phyloP scores from a whole-genome alignment of 192 early-diverging fungal species.

The Martensiomyces pterosporus region DNA sequence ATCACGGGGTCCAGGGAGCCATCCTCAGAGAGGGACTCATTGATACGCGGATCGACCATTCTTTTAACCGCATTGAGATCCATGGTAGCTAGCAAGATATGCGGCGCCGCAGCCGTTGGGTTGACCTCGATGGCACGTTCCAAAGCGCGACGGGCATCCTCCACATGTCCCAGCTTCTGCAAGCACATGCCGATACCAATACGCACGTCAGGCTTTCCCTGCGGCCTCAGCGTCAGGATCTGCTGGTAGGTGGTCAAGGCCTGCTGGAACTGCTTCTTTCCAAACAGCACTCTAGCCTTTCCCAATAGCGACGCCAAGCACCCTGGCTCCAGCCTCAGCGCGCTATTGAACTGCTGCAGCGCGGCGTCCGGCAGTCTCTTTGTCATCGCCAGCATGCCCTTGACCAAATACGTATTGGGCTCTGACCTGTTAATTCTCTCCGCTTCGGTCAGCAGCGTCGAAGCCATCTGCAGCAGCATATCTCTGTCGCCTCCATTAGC shows the following conservation, averaged over 20 bases:
- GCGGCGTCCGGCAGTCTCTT: constrained; percentile 33
- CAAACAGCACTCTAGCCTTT: constrained; percentile 56
- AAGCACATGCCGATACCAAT: constrained; percentile 87
- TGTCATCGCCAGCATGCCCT: constrained; percentile 54
- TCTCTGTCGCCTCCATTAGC: constrained; percentile 42
- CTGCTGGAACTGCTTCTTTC: constrained; percentile 59
- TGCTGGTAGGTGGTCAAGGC: constrained; percentile 77
- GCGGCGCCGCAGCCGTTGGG: constrained; percentile 63
- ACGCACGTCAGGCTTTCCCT: constrained; percentile 64
- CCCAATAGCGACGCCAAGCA: constrained; percentile 57
- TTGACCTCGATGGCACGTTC: constrained; percentile 65
- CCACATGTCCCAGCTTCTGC: constrained; percentile 62
- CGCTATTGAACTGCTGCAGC: constrained; percentile 48
- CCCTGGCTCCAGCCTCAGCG: constrained; percentile 34
- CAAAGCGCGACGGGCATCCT: constrained; percentile 69
- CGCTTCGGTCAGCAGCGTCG: constrained; percentile 70
- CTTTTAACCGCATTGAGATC: constrained; percentile 74
- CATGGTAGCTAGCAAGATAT: constrained; percentile 68
- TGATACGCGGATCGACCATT: constrained; percentile 16
- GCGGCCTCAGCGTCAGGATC: constrained; percentile 59
- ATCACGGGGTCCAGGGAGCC: not conserved
- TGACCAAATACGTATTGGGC: constrained; percentile 66
- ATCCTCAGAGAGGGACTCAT: constrained; percentile 6
- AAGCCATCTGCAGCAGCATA: constrained; percentile 62
- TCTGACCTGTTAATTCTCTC: constrained; percentile 68